Evolutionary conservation across 805 yeast genomes (phyloP), one percentile per base, ranked within the genome.

Genomic region (Maudiozyma barnettii): DNA sequence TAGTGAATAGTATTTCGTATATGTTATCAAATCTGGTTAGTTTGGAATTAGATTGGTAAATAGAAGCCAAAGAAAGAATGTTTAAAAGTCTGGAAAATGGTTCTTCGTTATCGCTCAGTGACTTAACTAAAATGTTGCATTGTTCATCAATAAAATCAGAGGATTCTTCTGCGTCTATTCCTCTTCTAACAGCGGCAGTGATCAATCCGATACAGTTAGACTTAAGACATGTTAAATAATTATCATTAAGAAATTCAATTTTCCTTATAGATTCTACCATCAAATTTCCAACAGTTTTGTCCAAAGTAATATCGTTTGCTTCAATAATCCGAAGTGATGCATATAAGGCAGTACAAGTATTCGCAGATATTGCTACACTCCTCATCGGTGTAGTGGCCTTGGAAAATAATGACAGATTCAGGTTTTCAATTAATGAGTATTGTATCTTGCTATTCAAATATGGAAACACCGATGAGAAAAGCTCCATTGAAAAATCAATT

Each of bases 401-500:
- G 26, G 77, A 70, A 43, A 76, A 68, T 35, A 82, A 51, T 16
- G 74, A 70, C 3, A 82, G 70, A 53, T 89, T 75, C 51, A 93
- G 65, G 46, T 81, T 85, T 57, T 91, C 97, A 19, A 93, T 64
- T n/a, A 93, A 72, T 1, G 97, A 88, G 49, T 83, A 81, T 58
- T 91, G 97, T 45, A 93, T 84, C 51, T 87, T 85, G 4, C 78
- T 66, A 7, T 90, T 78, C 54, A 91, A 74, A 49, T 73, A 70
- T 0, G 95, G 86, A 53, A 91, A 83, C 1, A 84, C 72, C 8
- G 75, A 59, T 5, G 85, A 78, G 59, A 89, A 86, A 1, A 90
- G 71, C 50, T 83, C 88, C 57, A 91, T 79, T 0, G 96, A 82
- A 2, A 76, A 60, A 64, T 91, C 96, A n/a, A 88, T 75, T 2